phyloP scores from a whole-genome alignment of 176 grass and related monocot genomes.

The Calamus simplicifolius region DNA sequence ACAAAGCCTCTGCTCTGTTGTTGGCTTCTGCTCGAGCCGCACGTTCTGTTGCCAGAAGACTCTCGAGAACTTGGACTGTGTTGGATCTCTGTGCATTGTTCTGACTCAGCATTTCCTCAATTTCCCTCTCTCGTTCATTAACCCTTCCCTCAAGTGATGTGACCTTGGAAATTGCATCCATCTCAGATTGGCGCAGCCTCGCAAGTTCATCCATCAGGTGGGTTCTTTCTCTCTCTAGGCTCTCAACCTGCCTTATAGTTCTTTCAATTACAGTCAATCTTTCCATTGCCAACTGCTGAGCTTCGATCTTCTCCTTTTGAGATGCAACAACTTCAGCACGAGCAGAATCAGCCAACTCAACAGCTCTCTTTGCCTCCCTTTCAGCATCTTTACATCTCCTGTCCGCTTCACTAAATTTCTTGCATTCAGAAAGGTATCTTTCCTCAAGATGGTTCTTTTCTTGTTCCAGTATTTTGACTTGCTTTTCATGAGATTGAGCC shows the following conservation, averaged over 20 bases:
- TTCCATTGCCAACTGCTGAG: conserved; percentile 75
- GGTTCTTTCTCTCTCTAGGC: conserved; percentile 66
- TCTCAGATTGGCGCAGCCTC: conserved; percentile 53
- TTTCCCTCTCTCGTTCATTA: conserved; percentile 79
- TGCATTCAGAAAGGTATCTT: conserved; percentile 55
- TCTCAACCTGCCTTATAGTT: conserved; percentile 62
- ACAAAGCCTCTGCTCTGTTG: conserved; percentile 69
- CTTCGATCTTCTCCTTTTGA: conserved; percentile 87
- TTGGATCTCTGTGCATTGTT: conserved; percentile 89
- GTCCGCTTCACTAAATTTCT: conserved; percentile 72
- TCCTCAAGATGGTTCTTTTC: conserved; percentile 93
- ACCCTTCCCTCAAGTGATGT: conserved; percentile 63
- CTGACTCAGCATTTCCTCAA: conserved; percentile 73
- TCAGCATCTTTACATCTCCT: conserved; percentile 88
- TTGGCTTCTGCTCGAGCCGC: conserved; percentile 70
- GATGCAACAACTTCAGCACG: conserved; percentile 51
- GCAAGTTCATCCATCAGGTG: conserved; percentile 68
- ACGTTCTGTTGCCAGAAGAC: conserved; percentile 61
- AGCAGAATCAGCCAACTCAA: conserved; percentile 74
- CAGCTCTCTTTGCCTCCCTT: conserved; percentile 68
- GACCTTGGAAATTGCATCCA: conserved; percentile 63
- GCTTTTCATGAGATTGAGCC: conserved; percentile 58
- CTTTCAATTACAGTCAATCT: conserved; percentile 70
- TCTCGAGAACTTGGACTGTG: conserved; percentile 89
- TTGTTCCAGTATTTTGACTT: conserved; percentile 69